Evolutionary conservation across 768 basidiomycete genomes (phyloP), one percentile per base, ranked within the genome.

Genomic region (Macrolepiota fuliginosa): DNA sequence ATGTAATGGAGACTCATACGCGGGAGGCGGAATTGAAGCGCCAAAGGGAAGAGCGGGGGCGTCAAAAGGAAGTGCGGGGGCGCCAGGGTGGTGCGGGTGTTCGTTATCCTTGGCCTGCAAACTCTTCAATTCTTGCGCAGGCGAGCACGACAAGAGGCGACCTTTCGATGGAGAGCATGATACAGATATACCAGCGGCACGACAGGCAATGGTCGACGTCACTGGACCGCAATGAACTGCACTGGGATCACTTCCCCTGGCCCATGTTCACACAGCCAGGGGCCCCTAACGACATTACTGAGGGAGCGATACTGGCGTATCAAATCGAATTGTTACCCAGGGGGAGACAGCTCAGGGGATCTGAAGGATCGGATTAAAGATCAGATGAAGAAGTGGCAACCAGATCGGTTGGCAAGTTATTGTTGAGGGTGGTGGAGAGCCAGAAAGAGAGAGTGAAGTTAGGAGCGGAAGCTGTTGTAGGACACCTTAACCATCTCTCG

Each of bases 351-450:
- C 67, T 65, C 77, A 54, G 83, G 81, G 72, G 75, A 76, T 51
- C 67, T 78, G 54, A 90, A 89, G 74, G 91, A 92, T 66, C 84
- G 89, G 12, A 79, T 91, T 64, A 90, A 86, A 76, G 90, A 92
- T 63, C 84, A 86, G 57, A 80, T 93, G 66, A 81, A 83, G 72
- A 76, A 81, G 64, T 93, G 90, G 91, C 91, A 93, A 72, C 91
- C 91, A 3, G 91, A 93, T 73, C 84, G 89, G 35, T 92, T 93
- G 87, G 92, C 65, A 86, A 88, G 70, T 74, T 83, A 56, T 70
- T 92, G 68, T 74, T 80, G 12, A 85, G 85, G 72, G 89, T 92
- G 54, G 73, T 76, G 53, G 85, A 87, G 63, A 77, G 70, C 37
- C 89, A 92, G 63, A 80, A 78, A 70, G 89, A 85, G 68, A 82